Evolutionary conservation across 2,329 filamentous ascomycete species (phyloP).

Genomic region (Aspergillus sp.): DNA sequence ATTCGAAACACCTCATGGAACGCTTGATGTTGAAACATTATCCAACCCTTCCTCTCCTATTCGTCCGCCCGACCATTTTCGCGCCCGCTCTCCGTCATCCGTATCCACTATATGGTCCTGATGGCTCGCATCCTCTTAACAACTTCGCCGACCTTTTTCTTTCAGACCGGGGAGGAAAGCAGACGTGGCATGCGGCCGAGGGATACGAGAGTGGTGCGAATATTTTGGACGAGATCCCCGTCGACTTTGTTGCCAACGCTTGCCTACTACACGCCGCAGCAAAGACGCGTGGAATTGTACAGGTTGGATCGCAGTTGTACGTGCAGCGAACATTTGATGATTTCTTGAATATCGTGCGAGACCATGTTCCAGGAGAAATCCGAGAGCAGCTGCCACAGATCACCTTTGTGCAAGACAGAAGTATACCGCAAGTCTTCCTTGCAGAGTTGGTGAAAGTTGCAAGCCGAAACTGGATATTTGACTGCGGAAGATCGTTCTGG

Average conservation of each 20-base stretch:
- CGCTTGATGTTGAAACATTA: slow-evolving; percentile 27
- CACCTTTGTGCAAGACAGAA: slow-evolving; percentile 29
- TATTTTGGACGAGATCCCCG: slow-evolving; percentile 33
- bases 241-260: slow-evolving; percentile 34
- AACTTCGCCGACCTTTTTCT: slow-evolving; percentile 31
- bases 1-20: slow-evolving; percentile 35
- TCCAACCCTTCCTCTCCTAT: slow-evolving; percentile 27
- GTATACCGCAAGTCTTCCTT: slow-evolving; percentile 28
- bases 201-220: slow-evolving; percentile 30
- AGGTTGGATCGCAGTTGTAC: slow-evolving; percentile 31
- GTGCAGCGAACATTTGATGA: slow-evolving; percentile 30
- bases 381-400: slow-evolving; percentile 25
- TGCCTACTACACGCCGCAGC: slow-evolving; percentile 32
- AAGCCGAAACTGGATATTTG: slow-evolving; percentile 33
- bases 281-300: slow-evolving; percentile 29
- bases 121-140: slow-evolving; percentile 31
- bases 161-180: slow-evolving; percentile 24
- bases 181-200: slow-evolving; percentile 31
- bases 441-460: slow-evolving; percentile 34
- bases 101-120: slow-evolving; percentile 31
- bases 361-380: slow-evolving; percentile 22
- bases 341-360: slow-evolving; percentile 20
- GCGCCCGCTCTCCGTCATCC: slow-evolving; percentile 30
- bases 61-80: slow-evolving; percentile 34
- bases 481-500: slow-evolving; percentile 35